Evolutionary conservation across 2,329 filamentous ascomycete genomes (phyloP), one percentile per base, ranked within the genome.

Genomic region (Nothomitra cinnamomea): DNA sequence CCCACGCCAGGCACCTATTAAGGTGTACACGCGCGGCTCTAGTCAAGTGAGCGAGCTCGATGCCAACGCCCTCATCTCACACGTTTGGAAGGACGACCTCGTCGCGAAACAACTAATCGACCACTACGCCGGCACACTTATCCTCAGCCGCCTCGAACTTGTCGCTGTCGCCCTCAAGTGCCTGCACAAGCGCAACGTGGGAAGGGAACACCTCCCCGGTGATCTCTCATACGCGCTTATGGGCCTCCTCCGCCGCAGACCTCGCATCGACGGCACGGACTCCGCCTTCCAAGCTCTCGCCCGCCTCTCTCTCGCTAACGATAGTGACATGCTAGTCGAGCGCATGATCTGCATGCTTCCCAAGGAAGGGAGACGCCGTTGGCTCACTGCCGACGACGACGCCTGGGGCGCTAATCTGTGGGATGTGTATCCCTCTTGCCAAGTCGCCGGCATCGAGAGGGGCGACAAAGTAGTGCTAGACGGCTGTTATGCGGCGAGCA

Each of bases 241-340:
- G 70, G 71, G 71, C 2, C 63, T 74, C 8, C 57, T 69, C 1
- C 62, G 69, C 5, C 63, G 66, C 8, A 59, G 71, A 6, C 71
- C 70, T 0, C 58, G 58, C 15, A 63, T 72, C 3, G 61, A 68
- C 45, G 59, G 60, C 1, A 62, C 58, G 0, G 71, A 74, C 54
- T 63, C 67, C 2, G 67, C 62, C 0, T 73, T 75, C 54, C 67
- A 73, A 56, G 72, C 71, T 0, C 73, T 74, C 53, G 69, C 70
- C 3, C 63, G 69, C 35, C 65, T 74, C 2, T 72, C 69, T 10
- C 61, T 74, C 0, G 66, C 68, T 10, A 73, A 73, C 45, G 69
- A 71, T 40, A 69, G 66, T 56, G 66, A 73, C 36, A 60, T 61
- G 19, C 64, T 74, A 1, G 64, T 75, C 1, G 71, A 71, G 56